Conservation (phyloP, 371 early-diverging fungal genomes). For the Mycotypha africana region DNA sequence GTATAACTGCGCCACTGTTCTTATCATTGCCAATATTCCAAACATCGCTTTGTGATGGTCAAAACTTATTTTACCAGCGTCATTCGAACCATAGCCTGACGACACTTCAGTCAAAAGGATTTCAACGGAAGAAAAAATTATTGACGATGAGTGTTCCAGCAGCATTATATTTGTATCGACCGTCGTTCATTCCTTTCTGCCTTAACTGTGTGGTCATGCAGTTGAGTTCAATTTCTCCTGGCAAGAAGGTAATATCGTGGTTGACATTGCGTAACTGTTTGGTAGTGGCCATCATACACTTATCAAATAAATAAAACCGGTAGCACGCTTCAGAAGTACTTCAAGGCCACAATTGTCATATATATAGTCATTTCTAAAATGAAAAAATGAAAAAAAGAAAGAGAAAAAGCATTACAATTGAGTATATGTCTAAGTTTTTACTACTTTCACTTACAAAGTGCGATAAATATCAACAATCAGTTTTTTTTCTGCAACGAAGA, state of each 20-base stretch:
- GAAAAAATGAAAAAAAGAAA: no score
- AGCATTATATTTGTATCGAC: slow-evolving; percentile 19
- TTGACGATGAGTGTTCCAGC: slow-evolving; percentile 12
- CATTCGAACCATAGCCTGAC: slow-evolving; percentile 14
- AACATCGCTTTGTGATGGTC: slow-evolving; percentile 25
- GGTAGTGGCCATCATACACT: slow-evolving; percentile 14
- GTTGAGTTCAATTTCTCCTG: slow-evolving; percentile 24
- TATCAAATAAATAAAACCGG: slow-evolving; percentile 21
- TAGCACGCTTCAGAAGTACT: slow-evolving; percentile 20
- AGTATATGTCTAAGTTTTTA: slow-evolving; percentile 19
- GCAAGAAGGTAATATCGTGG: slow-evolving; percentile 15
- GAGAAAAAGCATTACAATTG: slow-evolving; percentile 13
- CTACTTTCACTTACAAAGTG: slow-evolving; percentile 21
- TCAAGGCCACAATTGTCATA: slow-evolving; percentile 14
- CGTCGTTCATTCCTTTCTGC: slow-evolving; percentile 16
- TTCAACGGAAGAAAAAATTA: slow-evolving; percentile 14
- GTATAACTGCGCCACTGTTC: slow-evolving; percentile 19
- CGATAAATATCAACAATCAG: slow-evolving; percentile 17
- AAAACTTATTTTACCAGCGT: slow-evolving; percentile 14
- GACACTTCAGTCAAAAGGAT: slow-evolving; percentile 18
- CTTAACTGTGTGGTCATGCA: slow-evolving; percentile 16
- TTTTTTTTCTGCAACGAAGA: slow-evolving; percentile 15
- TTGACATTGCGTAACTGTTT: slow-evolving; percentile 15
- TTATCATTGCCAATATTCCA: slow-evolving; percentile 24
- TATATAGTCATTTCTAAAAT: slow-evolving; percentile 17